Evolutionary conservation across 495 filamentous ascomycete species (phyloP).

Genomic region (Neurospora tetraspora): DNA sequence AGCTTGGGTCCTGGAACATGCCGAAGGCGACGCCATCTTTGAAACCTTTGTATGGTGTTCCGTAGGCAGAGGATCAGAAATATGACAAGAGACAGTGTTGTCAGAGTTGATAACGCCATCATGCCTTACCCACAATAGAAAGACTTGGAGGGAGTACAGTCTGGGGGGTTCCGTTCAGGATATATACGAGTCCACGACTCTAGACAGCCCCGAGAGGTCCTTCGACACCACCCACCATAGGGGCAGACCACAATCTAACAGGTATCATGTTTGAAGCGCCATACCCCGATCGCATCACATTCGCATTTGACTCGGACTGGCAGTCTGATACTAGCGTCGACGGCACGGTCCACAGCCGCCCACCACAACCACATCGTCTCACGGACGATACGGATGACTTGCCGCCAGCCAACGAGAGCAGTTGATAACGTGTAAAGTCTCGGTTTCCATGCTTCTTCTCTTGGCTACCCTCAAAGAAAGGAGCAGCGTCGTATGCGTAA

Average conservation of each 20-base stretch:
- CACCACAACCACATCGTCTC: no score
- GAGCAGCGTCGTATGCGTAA: not conserved
- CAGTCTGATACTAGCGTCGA: not conserved
- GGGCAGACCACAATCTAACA: not conserved
- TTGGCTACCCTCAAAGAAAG: not conserved
- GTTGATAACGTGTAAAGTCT: not conserved
- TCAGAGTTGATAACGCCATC: not conserved
- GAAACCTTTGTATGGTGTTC: not conserved
- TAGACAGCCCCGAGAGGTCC: not conserved
- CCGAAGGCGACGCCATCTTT: slow-evolving; percentile 20
- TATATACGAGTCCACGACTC: not conserved
- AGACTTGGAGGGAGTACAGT: not conserved
- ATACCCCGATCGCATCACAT: not conserved
- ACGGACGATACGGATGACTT: not conserved
- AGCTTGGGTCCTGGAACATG: slow-evolving; percentile 16
- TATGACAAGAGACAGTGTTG: not conserved
- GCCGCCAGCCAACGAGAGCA: not conserved
- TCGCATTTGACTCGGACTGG: not conserved
- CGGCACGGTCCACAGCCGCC: not conserved
- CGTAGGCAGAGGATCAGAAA: not conserved
- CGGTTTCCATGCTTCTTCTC: not conserved
- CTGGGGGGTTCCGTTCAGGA: not conserved
- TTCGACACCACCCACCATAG: not conserved
- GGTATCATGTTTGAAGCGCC: not conserved
- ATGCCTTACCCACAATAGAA: not conserved